phyloP scores from a whole-genome alignment of 176 grass and related monocot species.

The Thalia dealbata region DNA sequence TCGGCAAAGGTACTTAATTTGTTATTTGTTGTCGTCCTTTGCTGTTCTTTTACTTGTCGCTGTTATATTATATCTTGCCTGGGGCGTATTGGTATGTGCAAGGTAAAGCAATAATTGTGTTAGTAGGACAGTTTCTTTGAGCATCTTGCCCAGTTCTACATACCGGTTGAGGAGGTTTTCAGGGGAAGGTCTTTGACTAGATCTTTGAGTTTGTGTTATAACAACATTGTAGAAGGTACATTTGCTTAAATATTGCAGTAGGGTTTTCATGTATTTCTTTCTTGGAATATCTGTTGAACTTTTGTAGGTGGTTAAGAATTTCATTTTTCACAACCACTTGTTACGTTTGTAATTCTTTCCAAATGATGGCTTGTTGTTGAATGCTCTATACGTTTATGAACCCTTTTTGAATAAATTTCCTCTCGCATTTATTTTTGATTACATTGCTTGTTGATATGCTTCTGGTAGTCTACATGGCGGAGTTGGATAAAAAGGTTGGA shows the following conservation, averaged over 20 bases:
- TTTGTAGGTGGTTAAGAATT: background rate
- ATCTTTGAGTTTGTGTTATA: background rate
- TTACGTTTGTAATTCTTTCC: background rate
- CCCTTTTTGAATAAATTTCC: background rate
- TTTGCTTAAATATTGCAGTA: background rate
- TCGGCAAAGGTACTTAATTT: background rate
- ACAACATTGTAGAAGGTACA: background rate
- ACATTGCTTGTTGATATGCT: background rate
- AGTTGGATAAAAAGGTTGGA: no score
- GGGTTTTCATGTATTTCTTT: background rate
- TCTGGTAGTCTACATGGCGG: background rate
- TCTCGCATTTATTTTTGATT: background rate
- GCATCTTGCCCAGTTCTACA: background rate
- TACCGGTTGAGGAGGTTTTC: background rate
- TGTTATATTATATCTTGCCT: constrained; percentile 26
- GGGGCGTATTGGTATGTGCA: background rate
- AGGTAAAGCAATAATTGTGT: background rate
- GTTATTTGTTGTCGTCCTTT: constrained; percentile 18
- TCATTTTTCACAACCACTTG: background rate
- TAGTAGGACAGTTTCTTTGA: background rate
- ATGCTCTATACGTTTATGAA: background rate
- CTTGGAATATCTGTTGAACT: no score
- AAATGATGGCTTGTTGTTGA: background rate
- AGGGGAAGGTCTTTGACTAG: background rate
- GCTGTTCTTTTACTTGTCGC: constrained; percentile 21